A percentile compares a stretch with the other conserved stretches of the same genome.
These are phyloP conservation scores for Aureobasidium sp. DNA, from an alignment of 2,329 filamentous ascomycete genomes.

Conservation along the genomic window DNA sequence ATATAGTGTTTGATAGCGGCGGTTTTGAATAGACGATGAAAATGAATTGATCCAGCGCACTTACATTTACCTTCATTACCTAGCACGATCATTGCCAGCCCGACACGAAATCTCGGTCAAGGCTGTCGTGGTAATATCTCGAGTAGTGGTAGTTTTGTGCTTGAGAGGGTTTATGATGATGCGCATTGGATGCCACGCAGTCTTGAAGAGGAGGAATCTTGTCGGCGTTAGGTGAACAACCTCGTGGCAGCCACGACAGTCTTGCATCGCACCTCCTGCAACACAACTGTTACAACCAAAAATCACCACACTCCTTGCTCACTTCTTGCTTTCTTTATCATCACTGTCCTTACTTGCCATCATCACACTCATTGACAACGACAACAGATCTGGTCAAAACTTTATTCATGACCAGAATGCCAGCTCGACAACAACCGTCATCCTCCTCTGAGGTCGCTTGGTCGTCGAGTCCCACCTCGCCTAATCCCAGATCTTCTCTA, in stretches of 20 bases:
- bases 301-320: not conserved
- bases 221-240: not conserved
- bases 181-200: not conserved
- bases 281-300: not conserved
- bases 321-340: not conserved
- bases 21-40: not conserved
- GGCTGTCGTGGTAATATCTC: not conserved
- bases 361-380: not conserved
- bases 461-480: not conserved
- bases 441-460: not conserved
- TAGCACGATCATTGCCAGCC: too few species aligned
- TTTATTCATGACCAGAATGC: not conserved
- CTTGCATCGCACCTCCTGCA: not conserved
- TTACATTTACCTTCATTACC: not conserved
- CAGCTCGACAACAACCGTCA: not conserved
- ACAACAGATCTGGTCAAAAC: not conserved
- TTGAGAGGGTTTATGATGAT: not conserved
- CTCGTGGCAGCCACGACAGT: not conserved
- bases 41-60: not conserved
- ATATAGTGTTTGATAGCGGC: not conserved
- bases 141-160: not conserved
- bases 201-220: not conserved
- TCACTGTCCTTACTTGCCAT: not conserved
- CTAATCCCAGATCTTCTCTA: slow-evolving; percentile 6
- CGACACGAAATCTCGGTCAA: not conserved